Base-by-base conservation (phyloP, 1,284 basidiomycete species). In the Schizophyllum commune region DNA sequence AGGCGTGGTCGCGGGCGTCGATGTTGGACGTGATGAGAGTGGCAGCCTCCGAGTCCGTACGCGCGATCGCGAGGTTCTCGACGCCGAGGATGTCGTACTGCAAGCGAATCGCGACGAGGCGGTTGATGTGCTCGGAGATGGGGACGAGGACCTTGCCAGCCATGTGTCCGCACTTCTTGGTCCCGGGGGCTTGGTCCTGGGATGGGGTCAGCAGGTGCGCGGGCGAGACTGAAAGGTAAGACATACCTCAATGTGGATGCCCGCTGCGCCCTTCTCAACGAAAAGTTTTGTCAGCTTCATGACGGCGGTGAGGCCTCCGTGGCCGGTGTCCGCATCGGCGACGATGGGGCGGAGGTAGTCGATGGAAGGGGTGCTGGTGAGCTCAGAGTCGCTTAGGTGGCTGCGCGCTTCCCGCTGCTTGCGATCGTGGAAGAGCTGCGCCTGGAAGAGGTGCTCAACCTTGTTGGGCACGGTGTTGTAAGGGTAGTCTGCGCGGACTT, bases 1-100 rank as follows among this genome's bases (percentile, higher is more conserved):
- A 99, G 33, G 94, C 77, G 70, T 99, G 96, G 79, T 99, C 96
- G 52, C 96, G 90, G 69, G 91, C 87, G 75, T 99, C 97, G 65
- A 99, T 94, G 77, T 98, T 98, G 69, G 92, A 89, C 58, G 95
- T 93, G 79, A 99, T 93, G 67, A 99, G 85, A 1, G 96, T 98
- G 3, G 96, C 96, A 7, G 96, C 96, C 75, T 98, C 89, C 9
- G 90, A 90, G 70, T 94, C 91, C 0, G 91, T 93, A 55, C 91
- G 83, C 17, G 89, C 87, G 68, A 94, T 84, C 68, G 88, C 79
- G 58, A 93, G 77, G 66, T 84, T 85, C 56, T 85, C 83, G 33
- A 85, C 84, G 57, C 83, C 82, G 82, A 86, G 82, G 64, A 85
- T 82, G 63, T 85, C 84, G 63, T 77, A 82, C 68, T 82, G 80